Base-by-base conservation (phyloP, 106 monocot genomes). In the Chionographis japonica region DNA sequence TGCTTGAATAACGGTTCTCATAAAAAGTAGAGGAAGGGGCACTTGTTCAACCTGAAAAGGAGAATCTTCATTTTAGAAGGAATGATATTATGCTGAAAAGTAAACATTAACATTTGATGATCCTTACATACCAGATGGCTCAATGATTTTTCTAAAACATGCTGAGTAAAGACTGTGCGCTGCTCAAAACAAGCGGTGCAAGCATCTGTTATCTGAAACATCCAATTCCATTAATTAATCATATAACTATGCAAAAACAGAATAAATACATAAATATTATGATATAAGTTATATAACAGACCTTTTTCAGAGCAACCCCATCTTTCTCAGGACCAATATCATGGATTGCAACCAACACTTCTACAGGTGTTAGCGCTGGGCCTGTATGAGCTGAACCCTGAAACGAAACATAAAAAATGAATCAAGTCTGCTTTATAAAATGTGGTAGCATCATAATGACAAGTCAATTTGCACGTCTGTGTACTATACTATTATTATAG, bases 111-210 rank as follows among this genome's bases (percentile, higher is more conserved):
- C 12, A 62, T 16, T 36, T 50, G 16, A 73, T 36, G 11, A 43
- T 68, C 15, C 61, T 54, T 61, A 50, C 75, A 56, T 87, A 98
- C 97, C 92, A 98, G 72, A 56, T 80, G 70, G 65, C 82, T 90
- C 72, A 98, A 79, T 40, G 92, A 82, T 72, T 85, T 93, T 52
- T 75, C 90, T 55, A 98, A 77, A 14, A 92, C 90, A 56, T 98
- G 89, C 63, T 98, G 93, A 16, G 97, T 98, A 72, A 98, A 98
- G 69, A 98, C 97, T 40, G 92, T 98, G 6, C 87, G 82, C 63
- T 98, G 97, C 82, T 98, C 97, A 75, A 98, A 98, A 82, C 97
- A 98, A 67, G 92, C 87, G 5, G 80, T 92, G 67, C 97, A 98
- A 75, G 85, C 89, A 71, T 98, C 97, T 49, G 80, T 98, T 60